Percentiles rank a stretch among this genome's conserved stretches.
phyloP scores from a whole-genome alignment of 2,329 filamentous ascomycete genomes.

The Fusarium chlamydosporum region DNA sequence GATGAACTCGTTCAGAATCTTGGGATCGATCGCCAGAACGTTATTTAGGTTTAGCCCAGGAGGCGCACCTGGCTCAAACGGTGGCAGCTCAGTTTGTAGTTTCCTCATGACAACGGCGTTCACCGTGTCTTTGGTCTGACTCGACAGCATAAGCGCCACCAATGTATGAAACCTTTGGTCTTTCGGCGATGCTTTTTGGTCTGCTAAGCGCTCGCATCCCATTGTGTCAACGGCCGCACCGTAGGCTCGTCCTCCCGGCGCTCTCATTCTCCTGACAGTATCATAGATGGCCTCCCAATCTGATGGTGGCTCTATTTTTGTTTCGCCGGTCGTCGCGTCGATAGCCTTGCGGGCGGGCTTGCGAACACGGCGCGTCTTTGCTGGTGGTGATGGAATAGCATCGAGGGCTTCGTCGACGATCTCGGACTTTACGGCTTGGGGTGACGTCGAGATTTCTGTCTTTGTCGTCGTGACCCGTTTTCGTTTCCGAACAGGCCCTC shows the following conservation, averaged over 20 bases:
- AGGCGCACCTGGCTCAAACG: constrained; percentile 60
- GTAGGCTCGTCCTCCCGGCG: constrained; percentile 66
- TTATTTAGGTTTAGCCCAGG: constrained; percentile 79
- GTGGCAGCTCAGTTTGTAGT: constrained; percentile 80
- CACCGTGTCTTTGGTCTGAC: constrained; percentile 93
- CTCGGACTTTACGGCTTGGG: constrained; percentile 59
- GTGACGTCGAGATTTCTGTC: constrained; percentile 26
- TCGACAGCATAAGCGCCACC: constrained; percentile 89
- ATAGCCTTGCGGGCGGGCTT: constrained; percentile 64
- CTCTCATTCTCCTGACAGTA: constrained; percentile 82
- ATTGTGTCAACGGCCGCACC: constrained; percentile 96
- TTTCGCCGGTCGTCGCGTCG: constrained; percentile 58
- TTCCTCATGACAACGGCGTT: constrained; percentile 86
- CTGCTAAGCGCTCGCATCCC: constrained; percentile 87
- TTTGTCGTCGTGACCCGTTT: constrained; percentile 46
- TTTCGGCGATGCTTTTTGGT: constrained; percentile 62
- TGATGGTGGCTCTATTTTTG: constrained; percentile 71
- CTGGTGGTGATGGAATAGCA: constrained; percentile 46
- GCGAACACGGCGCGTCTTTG: constrained; percentile 55
- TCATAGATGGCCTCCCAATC: constrained; percentile 89
- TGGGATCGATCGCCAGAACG: constrained; percentile 78
- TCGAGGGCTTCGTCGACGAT: constrained; percentile 49
- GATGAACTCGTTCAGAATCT: constrained; percentile 79
- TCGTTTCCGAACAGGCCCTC: constrained; percentile 54
- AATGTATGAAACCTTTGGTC: constrained; percentile 87